Evolutionary conservation across 169 alveolate species (phyloP).

Genomic region (Cryptosporidium ubiquitum): DNA sequence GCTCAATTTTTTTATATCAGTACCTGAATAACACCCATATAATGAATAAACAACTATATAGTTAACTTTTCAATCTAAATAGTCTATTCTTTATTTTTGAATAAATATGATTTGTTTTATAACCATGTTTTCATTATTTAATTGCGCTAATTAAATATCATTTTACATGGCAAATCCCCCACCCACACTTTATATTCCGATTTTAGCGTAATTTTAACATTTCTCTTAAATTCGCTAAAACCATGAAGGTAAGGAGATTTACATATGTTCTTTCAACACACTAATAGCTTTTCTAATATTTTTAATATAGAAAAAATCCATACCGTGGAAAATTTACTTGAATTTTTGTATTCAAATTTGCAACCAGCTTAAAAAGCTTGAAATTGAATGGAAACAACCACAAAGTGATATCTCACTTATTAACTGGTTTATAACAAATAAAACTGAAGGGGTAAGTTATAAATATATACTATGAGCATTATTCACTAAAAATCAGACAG

Average conservation of each 20-base stretch:
- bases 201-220: not conserved
- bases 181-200: not conserved
- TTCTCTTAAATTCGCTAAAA: not conserved
- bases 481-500: not conserved
- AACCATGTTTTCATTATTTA: no score
- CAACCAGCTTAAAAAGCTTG: slow-evolving; percentile 33
- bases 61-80: not conserved
- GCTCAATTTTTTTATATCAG: no score
- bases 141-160: not conserved
- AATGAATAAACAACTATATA: no score
- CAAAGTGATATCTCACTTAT: slow-evolving; percentile 63
- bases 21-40: no score
- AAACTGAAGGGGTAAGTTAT: not conserved
- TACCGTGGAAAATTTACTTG: slow-evolving; percentile 26
- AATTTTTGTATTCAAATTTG: slow-evolving; percentile 38
- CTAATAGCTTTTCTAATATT: not conserved
- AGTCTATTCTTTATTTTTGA: not conserved
- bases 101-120: no score
- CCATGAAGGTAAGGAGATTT: not conserved
- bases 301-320: slow-evolving; percentile 12
- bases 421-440: slow-evolving; percentile 26
- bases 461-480: not conserved
- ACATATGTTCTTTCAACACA: not conserved
- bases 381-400: slow-evolving; percentile 53
- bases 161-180: not conserved